phyloP scores from a whole-genome alignment of 495 filamentous ascomycete species.

The Symbiotaphrina buchneri region DNA sequence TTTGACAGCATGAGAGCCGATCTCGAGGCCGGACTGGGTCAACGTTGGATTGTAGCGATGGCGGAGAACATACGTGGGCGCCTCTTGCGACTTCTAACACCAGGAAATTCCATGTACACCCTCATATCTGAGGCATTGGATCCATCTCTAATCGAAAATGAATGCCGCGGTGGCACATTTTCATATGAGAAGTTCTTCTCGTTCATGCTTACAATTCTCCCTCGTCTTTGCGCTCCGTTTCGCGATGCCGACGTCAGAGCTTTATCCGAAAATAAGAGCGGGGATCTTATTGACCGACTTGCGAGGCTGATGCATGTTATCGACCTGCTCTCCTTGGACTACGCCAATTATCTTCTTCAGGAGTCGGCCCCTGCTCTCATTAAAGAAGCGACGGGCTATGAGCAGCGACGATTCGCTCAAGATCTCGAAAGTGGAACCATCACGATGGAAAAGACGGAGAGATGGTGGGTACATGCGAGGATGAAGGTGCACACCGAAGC shows the following conservation, averaged over 20 bases:
- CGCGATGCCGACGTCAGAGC: constrained; percentile 68
- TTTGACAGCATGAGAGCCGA: constrained; percentile 57
- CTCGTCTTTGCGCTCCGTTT: constrained; percentile 80
- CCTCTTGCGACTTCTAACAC: constrained; percentile 58
- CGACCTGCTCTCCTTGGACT: constrained; percentile 80
- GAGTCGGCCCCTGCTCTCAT: constrained; percentile 62
- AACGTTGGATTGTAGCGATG: constrained; percentile 58
- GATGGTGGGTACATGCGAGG: constrained; percentile 51
- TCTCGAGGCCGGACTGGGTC: constrained; percentile 46
- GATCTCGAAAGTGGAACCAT: constrained; percentile 34
- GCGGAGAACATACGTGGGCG: constrained; percentile 70
- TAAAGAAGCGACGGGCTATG: constrained; percentile 59
- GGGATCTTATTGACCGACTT: constrained; percentile 68
- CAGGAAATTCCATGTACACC: constrained; percentile 59
- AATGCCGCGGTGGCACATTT: constrained; percentile 63
- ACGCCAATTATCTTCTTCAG: constrained; percentile 82
- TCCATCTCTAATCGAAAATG: constrained; percentile 46
- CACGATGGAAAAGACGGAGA: constrained; percentile 37
- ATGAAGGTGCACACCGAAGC: constrained; percentile 48
- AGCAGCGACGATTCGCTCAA: constrained; percentile 51
- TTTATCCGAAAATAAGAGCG: constrained; percentile 38
- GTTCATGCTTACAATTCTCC: constrained; percentile 74
- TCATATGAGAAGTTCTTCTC: constrained; percentile 87
- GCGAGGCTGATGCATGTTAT: constrained; percentile 69
- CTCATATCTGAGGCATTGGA: constrained; percentile 76